phyloP scores from a whole-genome alignment of 371 early-diverging fungal genomes.

The Synchytrium microbalum region DNA sequence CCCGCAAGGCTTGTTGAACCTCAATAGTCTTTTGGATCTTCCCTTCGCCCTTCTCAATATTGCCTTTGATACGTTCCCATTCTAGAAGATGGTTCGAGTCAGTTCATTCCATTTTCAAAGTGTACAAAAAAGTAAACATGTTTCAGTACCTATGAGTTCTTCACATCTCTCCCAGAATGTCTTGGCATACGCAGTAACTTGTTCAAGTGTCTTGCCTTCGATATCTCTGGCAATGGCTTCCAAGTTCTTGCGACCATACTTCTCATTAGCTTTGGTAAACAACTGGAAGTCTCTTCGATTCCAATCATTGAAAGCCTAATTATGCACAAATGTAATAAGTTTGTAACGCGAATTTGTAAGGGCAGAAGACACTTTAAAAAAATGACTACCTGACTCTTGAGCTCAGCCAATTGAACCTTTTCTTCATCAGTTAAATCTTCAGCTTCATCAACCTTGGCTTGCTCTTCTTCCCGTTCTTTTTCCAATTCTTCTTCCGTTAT shows the following conservation, averaged over 20 bases:
- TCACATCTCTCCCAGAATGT: conserved; percentile 81
- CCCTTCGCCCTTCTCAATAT: conserved; percentile 83
- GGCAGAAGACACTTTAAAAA: no score
- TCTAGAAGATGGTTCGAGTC: conserved; percentile 31
- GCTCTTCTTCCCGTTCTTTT: conserved; percentile 66
- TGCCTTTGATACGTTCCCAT: conserved; percentile 75
- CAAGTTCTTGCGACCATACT: conserved; percentile 73
- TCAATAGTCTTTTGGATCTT: conserved; percentile 69
- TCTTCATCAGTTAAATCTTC: conserved; percentile 89
- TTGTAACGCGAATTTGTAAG: conserved; percentile 1
- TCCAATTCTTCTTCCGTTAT: conserved; percentile 40
- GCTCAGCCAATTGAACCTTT: conserved; percentile 66
- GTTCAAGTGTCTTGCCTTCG: conserved; percentile 82
- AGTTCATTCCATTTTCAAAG: conserved; percentile 2
- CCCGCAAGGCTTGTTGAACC: conserved; percentile 68
- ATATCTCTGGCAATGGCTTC: conserved; percentile 70
- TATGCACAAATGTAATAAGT: not conserved
- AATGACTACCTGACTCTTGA: conserved; percentile 45
- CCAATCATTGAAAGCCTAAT: conserved; percentile 90
- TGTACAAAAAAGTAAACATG: not conserved
- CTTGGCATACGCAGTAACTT: conserved; percentile 72
- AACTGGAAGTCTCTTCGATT: conserved; percentile 82
- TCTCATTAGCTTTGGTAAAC: conserved; percentile 86
- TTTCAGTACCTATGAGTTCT: conserved; percentile 54
- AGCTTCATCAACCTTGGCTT: conserved; percentile 74